A percentile compares a stretch with the other conserved stretches of the same genome.
Evolutionary conservation across 495 filamentous ascomycete genomes (phyloP).

Genomic region (Chaetomidium leptoderma): DNA sequence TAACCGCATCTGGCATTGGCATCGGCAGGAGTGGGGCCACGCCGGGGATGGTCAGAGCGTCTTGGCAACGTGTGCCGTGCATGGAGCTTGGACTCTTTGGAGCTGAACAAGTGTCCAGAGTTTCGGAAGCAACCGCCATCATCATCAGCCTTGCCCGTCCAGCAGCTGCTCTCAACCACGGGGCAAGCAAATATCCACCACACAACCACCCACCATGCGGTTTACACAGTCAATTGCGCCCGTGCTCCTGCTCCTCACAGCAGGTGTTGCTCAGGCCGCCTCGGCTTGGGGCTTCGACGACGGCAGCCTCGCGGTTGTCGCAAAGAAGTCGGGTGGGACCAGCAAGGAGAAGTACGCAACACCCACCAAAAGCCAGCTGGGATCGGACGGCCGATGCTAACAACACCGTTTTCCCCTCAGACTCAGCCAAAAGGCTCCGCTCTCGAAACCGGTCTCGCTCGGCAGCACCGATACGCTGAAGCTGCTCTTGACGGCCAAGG

Average conservation of each 20-base stretch:
- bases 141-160: slow-evolving; percentile 20
- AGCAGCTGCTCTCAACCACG: slow-evolving; percentile 9
- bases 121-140: slow-evolving; percentile 21
- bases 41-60: background rate
- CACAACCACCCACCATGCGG: slow-evolving; percentile 40
- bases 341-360: slow-evolving; percentile 67
- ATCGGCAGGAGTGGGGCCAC: background rate
- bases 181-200: slow-evolving; percentile 1
- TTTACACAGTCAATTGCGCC: slow-evolving; percentile 48
- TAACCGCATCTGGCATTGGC: background rate
- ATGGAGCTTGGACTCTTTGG: slow-evolving; percentile 14
- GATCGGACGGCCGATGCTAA: background rate
- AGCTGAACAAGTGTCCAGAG: slow-evolving; percentile 36
- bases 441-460: slow-evolving; percentile 62
- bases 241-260: slow-evolving; percentile 44
- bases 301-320: slow-evolving; percentile 70
- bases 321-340: slow-evolving; percentile 61
- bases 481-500: slow-evolving; percentile 72
- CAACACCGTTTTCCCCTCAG: slow-evolving; percentile 39
- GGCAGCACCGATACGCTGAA: slow-evolving; percentile 71
- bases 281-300: slow-evolving; percentile 83
- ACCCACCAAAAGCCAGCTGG: no score
- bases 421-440: slow-evolving; percentile 56
- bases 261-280: slow-evolving; percentile 54
- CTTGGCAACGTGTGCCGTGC: slow-evolving; percentile 19